Evolutionary conservation across 2,329 filamentous ascomycete genomes (phyloP), one percentile per base, ranked within the genome.

Genomic region (Aspergillus thermomutatus): DNA sequence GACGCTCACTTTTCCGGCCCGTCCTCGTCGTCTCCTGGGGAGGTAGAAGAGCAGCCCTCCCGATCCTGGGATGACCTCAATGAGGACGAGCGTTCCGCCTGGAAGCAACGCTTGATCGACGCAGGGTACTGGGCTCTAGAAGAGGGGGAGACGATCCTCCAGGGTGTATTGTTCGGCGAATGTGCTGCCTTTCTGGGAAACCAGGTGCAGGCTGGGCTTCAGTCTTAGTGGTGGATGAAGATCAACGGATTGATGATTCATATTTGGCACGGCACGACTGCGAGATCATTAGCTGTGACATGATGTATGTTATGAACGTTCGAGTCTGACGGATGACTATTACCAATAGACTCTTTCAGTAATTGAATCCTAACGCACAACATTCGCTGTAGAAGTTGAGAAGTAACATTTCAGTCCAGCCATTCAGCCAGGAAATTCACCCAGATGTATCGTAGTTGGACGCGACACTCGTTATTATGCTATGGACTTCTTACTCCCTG

Each of bases 91-190:
- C 83, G 84, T 70, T 75, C 79, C 52, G 76, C 79, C 19, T 95
- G 91, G 91, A 91, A 86, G 75, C 74, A 82, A 63, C 83, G 82
- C 68, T 79, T 95, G 37, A 79, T 79, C 54, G 80, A 87, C 54
- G 87, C 89, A 0, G 91, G 91, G 0, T 84, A 91, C 61, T 95
- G 90, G 91, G 83, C 84, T n/a, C 86, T 87, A 69, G 81, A 84
- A 40, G 89, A 93, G 79, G 89, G 90, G 2, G 90, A 93, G 77
- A 81, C 80, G 9, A 83, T 94, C 28, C 82, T 95, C 64, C 86
- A 87, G 74, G 89, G 90, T 2, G 83, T 95, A 31, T 77, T 95
- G 60, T 95, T 95, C 74, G 84, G 86, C 21, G 83, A 91, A 74
- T 57, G 55, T 7, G 28, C 47, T 8, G n/a, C 19, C 5, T 46